Base-by-base conservation (phyloP, 2,329 filamentous ascomycete genomes). In the Byssochlamys sp. region DNA sequence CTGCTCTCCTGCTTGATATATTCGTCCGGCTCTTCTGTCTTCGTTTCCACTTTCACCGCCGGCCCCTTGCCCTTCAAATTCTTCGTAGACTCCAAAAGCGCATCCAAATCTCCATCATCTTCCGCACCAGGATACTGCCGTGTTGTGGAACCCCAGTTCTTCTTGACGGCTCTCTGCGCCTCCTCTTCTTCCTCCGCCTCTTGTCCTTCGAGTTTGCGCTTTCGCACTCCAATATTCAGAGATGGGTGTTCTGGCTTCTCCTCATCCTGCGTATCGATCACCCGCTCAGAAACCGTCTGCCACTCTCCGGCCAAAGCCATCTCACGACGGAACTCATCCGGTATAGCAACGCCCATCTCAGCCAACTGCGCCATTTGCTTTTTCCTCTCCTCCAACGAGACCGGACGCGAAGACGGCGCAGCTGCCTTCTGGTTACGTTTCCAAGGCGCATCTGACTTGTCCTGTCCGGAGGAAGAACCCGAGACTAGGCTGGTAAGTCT, bases 231-330 rank as follows among this genome's bases (percentile, higher is more conserved):
- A 33, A 75, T 63, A 53, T 73, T 77, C 33, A 72, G 62, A 25
- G 59, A 60, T 33, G 61, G 48, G 14, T 55, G 52, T 28, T 61
- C 62, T 11, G 51, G 70, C n/a, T 72, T 73, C 27, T 75, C 72
- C 51, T 73, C 71, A 4, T 69, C 65, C 27, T 66, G 60, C 24
- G 61, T 45, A 29, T 59, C 59, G 39, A 75, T 67, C 25, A 66
- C 64, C 29, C 65, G 74, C 62, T 77, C 79, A 51, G 84, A 80
- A 48, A 89, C 82, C 4, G 82, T 84, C 58, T 90, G 84, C 92
- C 92, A 99, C 55, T 95, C 89, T 31, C 94, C 90, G 3, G 87
- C 86, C 77, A 96, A 85, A 4, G 91, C 91, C 83, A 96, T 85
- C 59, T 94, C 89, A 1, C 82, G 80, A 59, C 90, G 80, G 57